These are phyloP conservation scores for Rhynchosporium secalis DNA, from an alignment of 2,329 filamentous ascomycete genomes.

Conservation along the genomic window DNA sequence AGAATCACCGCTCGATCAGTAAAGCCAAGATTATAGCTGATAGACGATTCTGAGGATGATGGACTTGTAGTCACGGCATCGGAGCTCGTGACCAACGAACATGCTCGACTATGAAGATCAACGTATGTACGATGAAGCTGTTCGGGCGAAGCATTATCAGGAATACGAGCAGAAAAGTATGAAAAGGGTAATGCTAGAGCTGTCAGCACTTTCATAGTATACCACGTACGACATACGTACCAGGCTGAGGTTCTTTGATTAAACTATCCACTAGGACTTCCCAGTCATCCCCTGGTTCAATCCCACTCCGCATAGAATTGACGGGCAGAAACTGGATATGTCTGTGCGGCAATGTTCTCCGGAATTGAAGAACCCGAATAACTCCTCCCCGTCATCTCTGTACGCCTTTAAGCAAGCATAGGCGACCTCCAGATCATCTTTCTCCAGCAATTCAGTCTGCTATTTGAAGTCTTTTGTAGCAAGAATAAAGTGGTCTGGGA, in stretches of 20 bases:
- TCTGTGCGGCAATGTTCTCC: constrained; percentile 65
- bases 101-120: constrained; percentile 32
- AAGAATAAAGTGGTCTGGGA: constrained; percentile 71
- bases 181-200: constrained; percentile 34
- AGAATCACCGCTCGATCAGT: constrained; percentile 55
- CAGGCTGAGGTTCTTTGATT: constrained; percentile 18
- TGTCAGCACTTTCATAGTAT: not conserved
- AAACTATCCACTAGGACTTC: constrained; percentile 49
- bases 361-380: constrained; percentile 53
- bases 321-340: constrained; percentile 73
- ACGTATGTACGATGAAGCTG: constrained; percentile 34
- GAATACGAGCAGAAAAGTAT: constrained; percentile 35
- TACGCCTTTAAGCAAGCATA: constrained; percentile 59
- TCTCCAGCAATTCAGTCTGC: constrained; percentile 65
- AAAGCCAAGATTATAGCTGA: constrained; percentile 66
- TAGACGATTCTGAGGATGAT: constrained; percentile 41
- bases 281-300: constrained; percentile 45
- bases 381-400: constrained; percentile 45
- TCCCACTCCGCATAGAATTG: constrained; percentile 58
- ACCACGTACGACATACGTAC: not conserved
- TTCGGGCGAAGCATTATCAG: constrained; percentile 21
- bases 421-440: constrained; percentile 59
- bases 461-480: constrained; percentile 61
- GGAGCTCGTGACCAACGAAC: not conserved
- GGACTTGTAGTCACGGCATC: not conserved